Evolutionary conservation across 73 alveolate genomes (phyloP).

Genomic region (Tetrahymena thermophila): DNA sequence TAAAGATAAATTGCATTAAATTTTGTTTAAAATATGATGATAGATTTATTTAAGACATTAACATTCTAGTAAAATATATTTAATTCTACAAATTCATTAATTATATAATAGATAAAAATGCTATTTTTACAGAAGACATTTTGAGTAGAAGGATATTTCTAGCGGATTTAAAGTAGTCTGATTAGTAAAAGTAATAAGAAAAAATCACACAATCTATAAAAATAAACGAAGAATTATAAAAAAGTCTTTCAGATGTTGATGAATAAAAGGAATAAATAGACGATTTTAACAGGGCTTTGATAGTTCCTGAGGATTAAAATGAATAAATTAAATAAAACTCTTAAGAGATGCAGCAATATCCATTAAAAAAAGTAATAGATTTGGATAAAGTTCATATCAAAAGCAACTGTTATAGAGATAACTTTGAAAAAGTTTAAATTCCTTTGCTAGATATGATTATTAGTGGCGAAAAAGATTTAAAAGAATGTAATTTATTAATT

Average conservation of each 20-base stretch:
- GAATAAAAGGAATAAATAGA: background rate
- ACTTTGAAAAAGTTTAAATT: background rate
- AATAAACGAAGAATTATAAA: background rate
- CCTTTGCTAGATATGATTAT: background rate
- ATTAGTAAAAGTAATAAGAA: background rate
- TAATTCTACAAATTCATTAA: background rate
- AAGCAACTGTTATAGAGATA: background rate
- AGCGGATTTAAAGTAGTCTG: background rate
- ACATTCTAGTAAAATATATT: background rate
- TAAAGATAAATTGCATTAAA: background rate
- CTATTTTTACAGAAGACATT: background rate
- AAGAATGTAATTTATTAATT: background rate
- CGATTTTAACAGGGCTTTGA: background rate
- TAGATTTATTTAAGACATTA: background rate
- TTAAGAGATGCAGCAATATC: background rate
- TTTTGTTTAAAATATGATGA: background rate
- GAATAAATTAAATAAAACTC: background rate
- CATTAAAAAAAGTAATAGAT: background rate
- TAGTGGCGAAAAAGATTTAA: background rate
- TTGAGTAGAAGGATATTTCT: background rate
- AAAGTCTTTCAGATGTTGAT: background rate
- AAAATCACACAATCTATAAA: background rate
- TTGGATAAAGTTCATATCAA: background rate
- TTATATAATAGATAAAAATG: background rate
- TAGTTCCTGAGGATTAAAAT: background rate